phyloP scores from a whole-genome alignment of 768 basidiomycete genomes.

The Suillus discolor region DNA sequence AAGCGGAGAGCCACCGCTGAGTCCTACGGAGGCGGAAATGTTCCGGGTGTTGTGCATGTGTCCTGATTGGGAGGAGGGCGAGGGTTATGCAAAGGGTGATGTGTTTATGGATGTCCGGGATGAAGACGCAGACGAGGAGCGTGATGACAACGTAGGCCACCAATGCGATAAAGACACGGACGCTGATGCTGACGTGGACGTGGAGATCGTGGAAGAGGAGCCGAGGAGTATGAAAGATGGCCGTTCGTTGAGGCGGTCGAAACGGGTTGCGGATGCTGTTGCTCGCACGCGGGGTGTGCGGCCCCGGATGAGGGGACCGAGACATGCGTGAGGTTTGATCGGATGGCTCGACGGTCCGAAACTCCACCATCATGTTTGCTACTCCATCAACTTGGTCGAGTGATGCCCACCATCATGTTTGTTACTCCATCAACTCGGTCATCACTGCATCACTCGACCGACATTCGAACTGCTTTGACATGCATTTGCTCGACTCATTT shows the following conservation, averaged over 20 bases:
- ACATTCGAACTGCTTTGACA: neutral
- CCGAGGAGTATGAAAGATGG: constrained; percentile 3
- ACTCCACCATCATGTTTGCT: neutral
- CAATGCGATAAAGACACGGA: neutral
- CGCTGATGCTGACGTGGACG: constrained; percentile 11
- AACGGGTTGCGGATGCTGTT: constrained; percentile 65
- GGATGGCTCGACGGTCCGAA: neutral
- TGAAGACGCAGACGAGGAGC: constrained; percentile 2
- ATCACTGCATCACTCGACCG: neutral
- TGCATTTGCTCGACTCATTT: neutral
- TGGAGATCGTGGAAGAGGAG: constrained; percentile 9
- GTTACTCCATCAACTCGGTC: neutral
- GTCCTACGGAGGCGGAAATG: constrained; percentile 69
- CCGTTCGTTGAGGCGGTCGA: constrained; percentile 48
- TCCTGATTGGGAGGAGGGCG: constrained; percentile 47
- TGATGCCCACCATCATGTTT: neutral
- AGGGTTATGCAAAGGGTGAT: constrained; percentile 11
- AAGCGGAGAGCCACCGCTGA: constrained; percentile 51
- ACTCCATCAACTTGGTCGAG: neutral
- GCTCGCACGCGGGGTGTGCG: constrained; percentile 48
- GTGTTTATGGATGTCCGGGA: no score
- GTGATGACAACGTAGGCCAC: neutral
- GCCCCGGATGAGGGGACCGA: constrained; percentile 27
- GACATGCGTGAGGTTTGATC: constrained; percentile 25
- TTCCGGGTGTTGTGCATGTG: constrained; percentile 65